Conservation (phyloP, 2,329 filamentous ascomycete genomes). For the Parascedosporium putredinis region DNA sequence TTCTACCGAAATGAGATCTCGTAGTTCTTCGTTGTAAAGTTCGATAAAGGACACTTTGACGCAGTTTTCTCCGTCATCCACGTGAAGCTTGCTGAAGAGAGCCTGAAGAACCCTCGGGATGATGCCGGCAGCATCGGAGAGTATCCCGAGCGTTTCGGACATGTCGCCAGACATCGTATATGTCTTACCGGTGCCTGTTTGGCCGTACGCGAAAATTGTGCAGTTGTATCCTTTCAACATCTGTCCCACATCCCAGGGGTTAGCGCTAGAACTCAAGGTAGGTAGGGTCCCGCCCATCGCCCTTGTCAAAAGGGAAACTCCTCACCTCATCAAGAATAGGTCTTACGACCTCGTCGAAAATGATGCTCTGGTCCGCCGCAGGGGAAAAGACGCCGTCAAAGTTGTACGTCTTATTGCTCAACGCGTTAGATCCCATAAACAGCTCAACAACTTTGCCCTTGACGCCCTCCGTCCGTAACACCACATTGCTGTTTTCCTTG, state of each 20-base stretch:
- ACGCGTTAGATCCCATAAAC: constrained; percentile 82
- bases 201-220: constrained; percentile 96
- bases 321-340: constrained; percentile 86
- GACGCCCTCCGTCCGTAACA: constrained; percentile 78
- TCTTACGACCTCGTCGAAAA: constrained; percentile 91
- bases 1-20: constrained; percentile 75
- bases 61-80: constrained; percentile 68
- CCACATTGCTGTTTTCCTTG: constrained; percentile 86
- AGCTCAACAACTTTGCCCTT: constrained; percentile 77
- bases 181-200: constrained; percentile 96
- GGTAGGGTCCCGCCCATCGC: too few relatives aligned
- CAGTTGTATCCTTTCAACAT: constrained; percentile 94
- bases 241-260: constrained; percentile 31
- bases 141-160: constrained; percentile 70
- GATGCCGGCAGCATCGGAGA: constrained; percentile 88
- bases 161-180: constrained; percentile 99
- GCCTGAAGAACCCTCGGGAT: constrained; percentile 84
- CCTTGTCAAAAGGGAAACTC: too few relatives aligned
- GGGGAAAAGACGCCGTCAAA: constrained; percentile 97
- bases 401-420: constrained; percentile 92
- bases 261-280: too few relatives aligned
- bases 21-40: constrained; percentile 93
- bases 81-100: constrained; percentile 75
- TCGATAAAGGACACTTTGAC: constrained; percentile 99
- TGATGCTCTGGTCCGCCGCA: constrained; percentile 83